Base-by-base conservation (phyloP, 495 filamentous ascomycete genomes). In the Aspergillus biplanus region DNA sequence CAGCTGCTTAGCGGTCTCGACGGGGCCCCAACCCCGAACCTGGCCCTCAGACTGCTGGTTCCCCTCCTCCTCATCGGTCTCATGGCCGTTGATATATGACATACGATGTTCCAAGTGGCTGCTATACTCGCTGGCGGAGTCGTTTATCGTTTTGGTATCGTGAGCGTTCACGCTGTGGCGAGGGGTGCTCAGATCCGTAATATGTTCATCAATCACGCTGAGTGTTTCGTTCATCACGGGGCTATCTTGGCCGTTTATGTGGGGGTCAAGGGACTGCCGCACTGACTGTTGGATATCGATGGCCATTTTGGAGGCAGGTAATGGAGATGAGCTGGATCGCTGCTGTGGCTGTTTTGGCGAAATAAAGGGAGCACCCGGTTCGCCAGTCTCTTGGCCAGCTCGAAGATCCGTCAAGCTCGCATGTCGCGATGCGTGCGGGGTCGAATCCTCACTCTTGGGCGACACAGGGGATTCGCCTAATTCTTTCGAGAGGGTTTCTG, bases 141-240 rank as follows among this genome's bases (percentile, higher is more conserved):
- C 92, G 60, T 87, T 92, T n/a, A 84, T 78, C 21, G 83, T 80
- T 62, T 81, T 78, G 37, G 82, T 79, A 34, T 87, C 85, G 56
- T 76, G 80, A 18, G 73, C 69, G 34, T 63, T 59, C 62, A 84
- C 65, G 52, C 85, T 85, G 56, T 87, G 85, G 44, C 87, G 85
- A 49, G 92, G 86, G 6, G 88, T 92, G 71, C 88, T 88, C 77
- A 99, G 88, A 71, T 97, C 92, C 31, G 92, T 97, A 52, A 99
- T 98, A 72, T 97, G 96, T 75, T 99, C 96, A 69, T 99, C 86
- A 69, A 99, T 99, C 35, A 98, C 96, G 68, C 92, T 97, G 61
- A 99, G 76, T 0, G 96, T 98, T 70, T 99, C 94, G 70, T 96
- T 92, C 82, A 99, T 91, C 32, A 98, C 93, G 4, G 93, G 91